A percentile compares a stretch with the other conserved stretches of the same genome.
Conservation (phyloP, 768 basidiomycete species). For the Tubosaeta sp. region DNA sequence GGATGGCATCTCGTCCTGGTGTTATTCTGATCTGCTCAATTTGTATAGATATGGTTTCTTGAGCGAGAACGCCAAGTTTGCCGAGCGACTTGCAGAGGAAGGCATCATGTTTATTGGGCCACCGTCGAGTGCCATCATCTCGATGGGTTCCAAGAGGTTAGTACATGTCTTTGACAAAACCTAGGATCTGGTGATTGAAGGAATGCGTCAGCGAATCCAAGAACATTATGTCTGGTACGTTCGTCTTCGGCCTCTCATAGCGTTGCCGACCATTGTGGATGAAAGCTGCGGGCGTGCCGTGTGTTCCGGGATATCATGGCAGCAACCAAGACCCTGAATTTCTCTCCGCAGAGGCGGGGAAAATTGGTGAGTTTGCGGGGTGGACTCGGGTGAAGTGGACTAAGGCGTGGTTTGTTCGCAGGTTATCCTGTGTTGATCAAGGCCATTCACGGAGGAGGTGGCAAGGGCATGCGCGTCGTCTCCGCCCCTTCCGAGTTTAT, state of each 20-base stretch:
- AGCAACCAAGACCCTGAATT: slow-evolving; percentile 70
- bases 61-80: slow-evolving; percentile 86
- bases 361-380: slow-evolving; percentile 50
- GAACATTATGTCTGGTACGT: slow-evolving; percentile 82
- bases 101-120: slow-evolving; percentile 91
- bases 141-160: slow-evolving; percentile 95
- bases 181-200: neutral
- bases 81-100: slow-evolving; percentile 65
- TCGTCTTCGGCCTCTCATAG: neutral
- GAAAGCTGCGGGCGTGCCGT: slow-evolving; percentile 82
- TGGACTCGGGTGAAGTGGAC: neutral
- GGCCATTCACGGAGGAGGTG: slow-evolving; percentile 93
- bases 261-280: slow-evolving; percentile 8
- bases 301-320: slow-evolving; percentile 93
- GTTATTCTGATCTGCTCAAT: neutral
- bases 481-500: slow-evolving; percentile 62
- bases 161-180: slow-evolving; percentile 2
- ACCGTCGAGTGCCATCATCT: slow-evolving; percentile 79
- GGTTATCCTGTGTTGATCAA: slow-evolving; percentile 94
- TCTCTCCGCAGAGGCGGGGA: slow-evolving; percentile 62
- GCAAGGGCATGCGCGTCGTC: slow-evolving; percentile 92
- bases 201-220: slow-evolving; percentile 72
- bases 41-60: slow-evolving; percentile 74
- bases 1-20: neutral
- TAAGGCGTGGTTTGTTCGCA: slow-evolving; percentile 18